phyloP scores from a whole-genome alignment of 306 rosid genomes.

The Cicer pinnatifidum region DNA sequence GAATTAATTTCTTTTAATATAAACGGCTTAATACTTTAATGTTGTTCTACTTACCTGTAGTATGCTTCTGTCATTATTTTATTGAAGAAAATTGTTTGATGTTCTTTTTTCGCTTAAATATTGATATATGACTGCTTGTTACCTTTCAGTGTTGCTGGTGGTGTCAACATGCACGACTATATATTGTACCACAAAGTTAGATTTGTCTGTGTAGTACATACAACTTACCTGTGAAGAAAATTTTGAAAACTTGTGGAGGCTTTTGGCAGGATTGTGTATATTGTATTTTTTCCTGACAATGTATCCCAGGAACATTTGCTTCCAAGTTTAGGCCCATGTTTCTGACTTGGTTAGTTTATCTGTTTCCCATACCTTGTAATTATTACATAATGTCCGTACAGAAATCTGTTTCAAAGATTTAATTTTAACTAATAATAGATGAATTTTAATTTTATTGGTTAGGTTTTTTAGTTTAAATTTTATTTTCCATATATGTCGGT shows the following conservation, averaged over 20 bases:
- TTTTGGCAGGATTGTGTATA: constrained; percentile 93
- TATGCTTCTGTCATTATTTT: constrained; percentile 35
- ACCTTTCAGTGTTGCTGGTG: constrained; percentile 59
- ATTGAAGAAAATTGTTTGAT: background rate
- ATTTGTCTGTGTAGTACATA: constrained; percentile 59
- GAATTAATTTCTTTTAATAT: background rate
- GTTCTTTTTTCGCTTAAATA: constrained; percentile 22
- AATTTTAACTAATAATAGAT: constrained; percentile 43
- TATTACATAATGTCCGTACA: constrained; percentile 54
- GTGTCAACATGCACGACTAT: constrained; percentile 49
- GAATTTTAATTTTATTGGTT: constrained; percentile 32
- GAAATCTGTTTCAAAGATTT: constrained; percentile 48
- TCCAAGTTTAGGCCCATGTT: constrained; percentile 83
- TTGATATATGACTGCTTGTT: constrained; percentile 41
- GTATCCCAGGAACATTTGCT: constrained; percentile 86
- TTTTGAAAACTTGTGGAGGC: constrained; percentile 79
- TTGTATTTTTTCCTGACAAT: constrained; percentile 95
- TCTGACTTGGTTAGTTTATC: constrained; percentile 97
- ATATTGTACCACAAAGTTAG: constrained; percentile 52
- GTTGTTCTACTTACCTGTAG: constrained; percentile 9
- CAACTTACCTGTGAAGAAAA: constrained; percentile 61
- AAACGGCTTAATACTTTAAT: constrained; percentile 24
- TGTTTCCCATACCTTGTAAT: constrained; percentile 72
- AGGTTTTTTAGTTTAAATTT: background rate
- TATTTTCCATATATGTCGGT: background rate